phyloP scores from a whole-genome alignment of 495 filamentous ascomycete species.

The Astrothelium macrocarpum region DNA sequence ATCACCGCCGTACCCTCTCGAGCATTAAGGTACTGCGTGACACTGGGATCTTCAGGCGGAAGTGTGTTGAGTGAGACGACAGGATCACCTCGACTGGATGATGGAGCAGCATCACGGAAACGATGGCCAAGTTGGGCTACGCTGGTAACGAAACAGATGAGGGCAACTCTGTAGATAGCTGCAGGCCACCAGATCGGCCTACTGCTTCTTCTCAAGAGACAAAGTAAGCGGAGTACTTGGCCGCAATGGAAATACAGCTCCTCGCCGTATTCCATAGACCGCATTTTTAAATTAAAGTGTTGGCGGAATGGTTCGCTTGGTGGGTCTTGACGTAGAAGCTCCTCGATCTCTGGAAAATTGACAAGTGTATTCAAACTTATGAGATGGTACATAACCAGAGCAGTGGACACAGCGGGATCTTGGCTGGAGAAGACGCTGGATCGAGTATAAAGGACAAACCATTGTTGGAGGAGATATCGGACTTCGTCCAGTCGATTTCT shows the following conservation, averaged over 20 bases:
- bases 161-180: neutral
- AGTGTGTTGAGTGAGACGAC: neutral
- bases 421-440: neutral
- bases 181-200: conserved; percentile 5
- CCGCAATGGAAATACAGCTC: neutral
- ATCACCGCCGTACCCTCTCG: neutral
- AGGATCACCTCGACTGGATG: neutral
- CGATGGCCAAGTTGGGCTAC: neutral
- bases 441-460: neutral
- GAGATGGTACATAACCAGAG: conserved; percentile 2
- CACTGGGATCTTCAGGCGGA: neutral
- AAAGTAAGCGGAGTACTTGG: neutral
- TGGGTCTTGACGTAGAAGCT: neutral
- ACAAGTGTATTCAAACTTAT: neutral
- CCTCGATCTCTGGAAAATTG: neutral
- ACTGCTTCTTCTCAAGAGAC: neutral
- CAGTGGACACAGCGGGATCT: neutral
- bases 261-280: neutral
- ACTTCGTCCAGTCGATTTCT: neutral
- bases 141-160: conserved; percentile 1
- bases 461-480: neutral
- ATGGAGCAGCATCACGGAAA: neutral
- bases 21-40: neutral
- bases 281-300: neutral
- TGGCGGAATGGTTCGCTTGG: neutral